These are phyloP conservation scores for Physcia stellaris DNA, from an alignment of 495 filamentous ascomycete genomes.

Conservation along the genomic window DNA sequence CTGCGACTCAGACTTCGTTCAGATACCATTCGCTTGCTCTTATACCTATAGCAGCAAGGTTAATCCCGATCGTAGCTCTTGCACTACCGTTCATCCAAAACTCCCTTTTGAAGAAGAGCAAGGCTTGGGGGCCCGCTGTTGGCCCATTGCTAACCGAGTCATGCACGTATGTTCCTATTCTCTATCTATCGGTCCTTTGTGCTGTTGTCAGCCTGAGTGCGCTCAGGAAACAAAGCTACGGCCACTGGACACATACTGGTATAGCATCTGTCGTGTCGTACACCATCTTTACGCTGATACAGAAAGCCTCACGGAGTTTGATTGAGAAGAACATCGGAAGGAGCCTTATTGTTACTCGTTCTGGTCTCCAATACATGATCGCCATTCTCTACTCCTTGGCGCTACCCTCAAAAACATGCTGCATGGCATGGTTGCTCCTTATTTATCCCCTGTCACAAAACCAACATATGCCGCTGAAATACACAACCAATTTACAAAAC, in stretches of 20 bases:
- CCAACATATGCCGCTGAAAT: slow-evolving; percentile 45
- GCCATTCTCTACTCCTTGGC: slow-evolving; percentile 47
- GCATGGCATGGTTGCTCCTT: slow-evolving; percentile 52
- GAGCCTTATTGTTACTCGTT: slow-evolving; percentile 48
- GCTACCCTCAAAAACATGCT: slow-evolving; percentile 51
- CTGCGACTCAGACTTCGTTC: slow-evolving; percentile 29
- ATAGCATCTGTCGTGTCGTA: slow-evolving; percentile 48
- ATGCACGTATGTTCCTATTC: slow-evolving; percentile 56
- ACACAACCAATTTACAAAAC: slow-evolving; percentile 45
- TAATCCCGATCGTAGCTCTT: slow-evolving; percentile 57
- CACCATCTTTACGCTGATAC: slow-evolving; percentile 44
- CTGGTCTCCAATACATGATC: slow-evolving; percentile 56
- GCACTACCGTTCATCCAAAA: slow-evolving; percentile 63
- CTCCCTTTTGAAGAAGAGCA: slow-evolving; percentile 50
- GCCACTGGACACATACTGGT: slow-evolving; percentile 41
- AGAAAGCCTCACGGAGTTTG: slow-evolving; percentile 35
- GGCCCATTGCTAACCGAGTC: slow-evolving; percentile 67
- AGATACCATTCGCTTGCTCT: slow-evolving; percentile 28
- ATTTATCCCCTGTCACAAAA: slow-evolving; percentile 58
- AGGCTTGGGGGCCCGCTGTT: slow-evolving; percentile 43
- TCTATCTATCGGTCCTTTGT: slow-evolving; percentile 51
- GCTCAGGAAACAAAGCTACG: slow-evolving; percentile 39
- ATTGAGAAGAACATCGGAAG: slow-evolving; percentile 45
- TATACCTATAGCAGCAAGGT: no score
- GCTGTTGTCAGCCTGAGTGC: slow-evolving; percentile 49